Base-by-base conservation (phyloP, 1,284 basidiomycete genomes). In the Grifola frondosa region DNA sequence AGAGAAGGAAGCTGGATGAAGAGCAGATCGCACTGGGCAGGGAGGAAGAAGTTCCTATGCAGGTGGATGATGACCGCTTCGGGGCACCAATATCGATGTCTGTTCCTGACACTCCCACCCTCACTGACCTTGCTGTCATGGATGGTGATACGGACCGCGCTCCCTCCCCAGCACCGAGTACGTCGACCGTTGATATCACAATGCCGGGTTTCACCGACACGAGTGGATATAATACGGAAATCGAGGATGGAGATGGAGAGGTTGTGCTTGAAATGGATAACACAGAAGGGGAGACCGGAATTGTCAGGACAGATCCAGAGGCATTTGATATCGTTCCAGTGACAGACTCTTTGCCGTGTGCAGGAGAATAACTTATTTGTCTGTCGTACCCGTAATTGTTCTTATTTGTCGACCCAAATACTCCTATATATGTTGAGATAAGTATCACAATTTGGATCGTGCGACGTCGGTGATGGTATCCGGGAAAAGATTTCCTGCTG, bases 161-260 rank as follows among this genome's bases (percentile, higher is more conserved):
- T 4, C 61, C 71, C 44, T 80, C 79, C 2, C 78, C 78, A 21
- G 72, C 73, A 25, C 75, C 74, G 15, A 77, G 75, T 2, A 62
- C 66, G 13, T 80, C 77, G 12, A 72, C 68, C 42, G 66, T 68
- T 13, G 77, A 79, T 33, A 53, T 57, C 16, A 53, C 51, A 29
- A 26, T 50, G 8, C 55, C 48, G 20, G 53, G 49, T 34, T 56
- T 52, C 15, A 42, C 51, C 32, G 59, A 61, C 40, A 56, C 57
- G 11, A 67, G 64, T 40, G 61, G 56, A 35, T 66, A 67, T 30
- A 65, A 63, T 29, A 63, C 65, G 2, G 65, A 67, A 26, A 58
- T 57, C 28, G 61, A 58, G 32, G 61, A 57, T 4, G 48, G 26
- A 5, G 50, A 49, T 22, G 33, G 45, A n/a, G 59, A 60, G 22